These are phyloP conservation scores for Chrysanthemum seticuspe DNA, from an alignment of 129 eudicot species.

Conservation along the genomic window DNA sequence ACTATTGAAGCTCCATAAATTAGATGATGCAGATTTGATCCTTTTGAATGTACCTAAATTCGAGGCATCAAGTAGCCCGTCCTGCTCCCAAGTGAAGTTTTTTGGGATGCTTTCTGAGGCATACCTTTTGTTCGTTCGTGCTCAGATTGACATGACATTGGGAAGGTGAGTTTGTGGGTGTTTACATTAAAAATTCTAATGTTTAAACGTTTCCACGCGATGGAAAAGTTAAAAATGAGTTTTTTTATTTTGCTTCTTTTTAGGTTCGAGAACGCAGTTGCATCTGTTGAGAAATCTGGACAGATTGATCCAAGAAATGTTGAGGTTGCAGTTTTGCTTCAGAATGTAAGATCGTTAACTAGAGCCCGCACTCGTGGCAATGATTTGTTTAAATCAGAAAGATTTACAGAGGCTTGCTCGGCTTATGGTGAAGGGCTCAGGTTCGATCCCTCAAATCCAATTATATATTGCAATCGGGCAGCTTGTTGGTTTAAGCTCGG, in stretches of 20 bases:
- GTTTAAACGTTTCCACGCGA: neutral
- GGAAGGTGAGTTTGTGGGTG: slow-evolving; percentile 67
- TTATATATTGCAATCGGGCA: slow-evolving; percentile 88
- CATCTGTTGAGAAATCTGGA: slow-evolving; percentile 61
- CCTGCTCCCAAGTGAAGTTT: slow-evolving; percentile 59
- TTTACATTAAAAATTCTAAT: neutral
- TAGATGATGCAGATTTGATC: slow-evolving; percentile 57
- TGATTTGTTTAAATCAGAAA: slow-evolving; percentile 80
- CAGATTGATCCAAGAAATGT: slow-evolving; percentile 49
- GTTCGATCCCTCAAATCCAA: slow-evolving; percentile 71
- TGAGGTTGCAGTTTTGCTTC: slow-evolving; percentile 59
- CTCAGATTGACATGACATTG: slow-evolving; percentile 69
- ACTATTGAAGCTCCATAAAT: slow-evolving; percentile 64
- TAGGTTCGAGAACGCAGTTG: slow-evolving; percentile 84
- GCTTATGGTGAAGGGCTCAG: slow-evolving; percentile 94
- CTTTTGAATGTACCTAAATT: slow-evolving; percentile 45
- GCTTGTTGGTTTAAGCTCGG: slow-evolving; percentile 95
- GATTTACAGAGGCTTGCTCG: slow-evolving; percentile 84
- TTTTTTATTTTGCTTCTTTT: slow-evolving; percentile 19
- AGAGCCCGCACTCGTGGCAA: slow-evolving; percentile 92
- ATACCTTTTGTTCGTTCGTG: slow-evolving; percentile 54
- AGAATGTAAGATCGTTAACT: slow-evolving; percentile 54
- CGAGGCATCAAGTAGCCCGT: slow-evolving; percentile 25
- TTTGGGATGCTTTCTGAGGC: slow-evolving; percentile 81
- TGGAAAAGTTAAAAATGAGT: slow-evolving; percentile 26